Evolutionary conservation across 345 rosid genomes (phyloP).

Genomic region (Passiflora organensis): DNA sequence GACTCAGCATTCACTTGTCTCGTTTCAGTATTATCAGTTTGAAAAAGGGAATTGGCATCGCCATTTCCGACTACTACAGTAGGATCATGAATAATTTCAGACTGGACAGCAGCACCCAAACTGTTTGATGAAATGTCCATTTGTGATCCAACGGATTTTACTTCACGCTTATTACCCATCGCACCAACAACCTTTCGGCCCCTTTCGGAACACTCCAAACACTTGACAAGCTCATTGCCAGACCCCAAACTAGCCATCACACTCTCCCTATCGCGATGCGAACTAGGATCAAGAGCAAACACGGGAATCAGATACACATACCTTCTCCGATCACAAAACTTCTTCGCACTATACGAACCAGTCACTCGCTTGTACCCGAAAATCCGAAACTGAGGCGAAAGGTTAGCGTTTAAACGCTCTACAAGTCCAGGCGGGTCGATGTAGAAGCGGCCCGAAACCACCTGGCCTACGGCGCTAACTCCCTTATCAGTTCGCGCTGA

Average conservation of each 20-base stretch:
- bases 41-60: background rate
- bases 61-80: slow-evolving; percentile 15
- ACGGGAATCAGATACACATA: slow-evolving; percentile 85
- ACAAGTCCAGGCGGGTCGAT: slow-evolving; percentile 89
- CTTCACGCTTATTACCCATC: slow-evolving; percentile 46
- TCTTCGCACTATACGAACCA: slow-evolving; percentile 70
- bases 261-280: slow-evolving; percentile 79
- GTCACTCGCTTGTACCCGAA: slow-evolving; percentile 81
- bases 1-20: too few species aligned
- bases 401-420: slow-evolving; percentile 58
- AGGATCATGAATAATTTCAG: slow-evolving; percentile 18
- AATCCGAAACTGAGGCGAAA: slow-evolving; percentile 59
- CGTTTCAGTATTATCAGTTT: slow-evolving; percentile 8
- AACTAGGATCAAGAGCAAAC: slow-evolving; percentile 69
- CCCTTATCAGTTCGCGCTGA: slow-evolving; percentile 96
- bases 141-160: slow-evolving; percentile 21
- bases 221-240: slow-evolving; percentile 61
- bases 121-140: slow-evolving; percentile 32
- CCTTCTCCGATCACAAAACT: slow-evolving; percentile 88
- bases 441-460: slow-evolving; percentile 81
- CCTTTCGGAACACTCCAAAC: slow-evolving; percentile 76
- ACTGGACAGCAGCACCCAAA: slow-evolving; percentile 15
- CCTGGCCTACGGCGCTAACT: slow-evolving; percentile 97
- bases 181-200: slow-evolving; percentile 71
- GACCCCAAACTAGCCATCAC: slow-evolving; percentile 72